These are phyloP conservation scores for Fusarium burgessii DNA, from an alignment of 2,329 filamentous ascomycete species.

Conservation along the genomic window DNA sequence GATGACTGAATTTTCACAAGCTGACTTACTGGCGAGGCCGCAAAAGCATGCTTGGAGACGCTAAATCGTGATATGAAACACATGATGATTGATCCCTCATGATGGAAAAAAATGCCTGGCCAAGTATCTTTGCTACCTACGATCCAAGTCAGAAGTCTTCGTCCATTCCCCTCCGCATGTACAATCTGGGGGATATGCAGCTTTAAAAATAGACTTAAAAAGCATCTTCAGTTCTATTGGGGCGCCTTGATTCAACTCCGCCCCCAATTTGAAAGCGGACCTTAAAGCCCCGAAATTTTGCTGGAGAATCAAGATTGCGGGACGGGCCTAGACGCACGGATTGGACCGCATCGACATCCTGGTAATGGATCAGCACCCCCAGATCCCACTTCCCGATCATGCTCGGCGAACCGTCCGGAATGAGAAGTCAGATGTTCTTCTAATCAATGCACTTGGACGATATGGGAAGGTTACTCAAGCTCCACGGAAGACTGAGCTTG, in stretches of 20 bases:
- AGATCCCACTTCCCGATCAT: not conserved
- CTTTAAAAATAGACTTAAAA: not conserved
- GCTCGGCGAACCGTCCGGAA: constrained; percentile 2
- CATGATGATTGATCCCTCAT: too few relatives aligned
- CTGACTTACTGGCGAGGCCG: fast-evolving
- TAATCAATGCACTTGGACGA: not conserved
- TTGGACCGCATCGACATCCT: constrained; percentile 27
- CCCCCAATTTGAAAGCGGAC: constrained; percentile 6
- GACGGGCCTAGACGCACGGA: not conserved
- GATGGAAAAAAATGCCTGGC: too few relatives aligned
- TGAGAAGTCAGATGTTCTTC: not conserved
- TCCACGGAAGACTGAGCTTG: not conserved
- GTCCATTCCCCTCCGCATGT: not conserved
- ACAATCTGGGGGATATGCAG: not conserved
- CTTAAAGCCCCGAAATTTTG: constrained; percentile 1
- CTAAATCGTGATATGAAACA: too few relatives aligned
- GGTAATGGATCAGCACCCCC: constrained; percentile 5
- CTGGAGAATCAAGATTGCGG: not conserved
- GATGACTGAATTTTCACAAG: not conserved
- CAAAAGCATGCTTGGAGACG: too few relatives aligned
- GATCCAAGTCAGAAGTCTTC: fast-evolving
- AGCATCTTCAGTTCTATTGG: constrained; percentile 12
- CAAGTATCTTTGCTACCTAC: not conserved
- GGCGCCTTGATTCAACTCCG: constrained; percentile 11
- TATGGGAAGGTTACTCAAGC: not conserved